These are phyloP conservation scores for Colletotrichum brevisporum DNA, from an alignment of 2,329 filamentous ascomycete species.

Conservation along the genomic window DNA sequence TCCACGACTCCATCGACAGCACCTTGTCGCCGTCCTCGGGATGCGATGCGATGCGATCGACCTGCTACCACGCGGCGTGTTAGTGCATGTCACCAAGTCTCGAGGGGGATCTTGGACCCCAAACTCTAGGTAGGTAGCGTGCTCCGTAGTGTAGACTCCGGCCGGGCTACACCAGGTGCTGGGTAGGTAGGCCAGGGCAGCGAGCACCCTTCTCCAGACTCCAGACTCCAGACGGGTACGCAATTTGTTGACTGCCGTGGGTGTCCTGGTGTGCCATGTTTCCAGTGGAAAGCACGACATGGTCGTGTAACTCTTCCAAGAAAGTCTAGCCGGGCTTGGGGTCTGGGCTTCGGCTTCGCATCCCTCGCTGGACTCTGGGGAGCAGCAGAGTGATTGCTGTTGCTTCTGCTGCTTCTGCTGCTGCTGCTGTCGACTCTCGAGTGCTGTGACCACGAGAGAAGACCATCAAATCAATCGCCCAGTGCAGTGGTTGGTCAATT, in stretches of 20 bases:
- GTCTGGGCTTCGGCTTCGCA: not conserved
- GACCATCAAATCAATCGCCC: not conserved
- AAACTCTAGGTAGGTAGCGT: too few relatives aligned
- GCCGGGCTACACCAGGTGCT: too few relatives aligned
- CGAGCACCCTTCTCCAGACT: too few relatives aligned
- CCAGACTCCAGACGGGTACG: too few relatives aligned
- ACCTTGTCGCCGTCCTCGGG: slow-evolving; percentile 16
- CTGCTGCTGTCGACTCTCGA: not conserved
- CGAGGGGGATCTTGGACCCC: slow-evolving; percentile 10
- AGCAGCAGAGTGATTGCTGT: not conserved
- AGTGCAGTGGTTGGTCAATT: slow-evolving; percentile 24
- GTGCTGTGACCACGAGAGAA: not conserved
- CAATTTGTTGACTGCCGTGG: not conserved
- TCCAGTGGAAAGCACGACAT: not conserved
- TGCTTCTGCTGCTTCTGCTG: too few relatives aligned
- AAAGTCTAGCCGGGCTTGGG: slow-evolving; percentile 10
- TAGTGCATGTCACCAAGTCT: slow-evolving; percentile 15
- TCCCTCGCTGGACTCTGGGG: not conserved
- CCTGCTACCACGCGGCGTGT: not conserved
- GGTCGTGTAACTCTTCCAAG: slow-evolving; percentile 7
- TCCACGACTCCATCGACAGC: too few relatives aligned
- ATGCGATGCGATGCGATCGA: slow-evolving; percentile 5
- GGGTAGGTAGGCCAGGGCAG: too few relatives aligned
- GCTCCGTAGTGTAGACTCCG: too few relatives aligned
- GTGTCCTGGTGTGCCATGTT: slow-evolving; percentile 4